Base-by-base conservation (phyloP, 2,329 filamentous ascomycete species). In the Hymenoscyphus fraxineus region DNA sequence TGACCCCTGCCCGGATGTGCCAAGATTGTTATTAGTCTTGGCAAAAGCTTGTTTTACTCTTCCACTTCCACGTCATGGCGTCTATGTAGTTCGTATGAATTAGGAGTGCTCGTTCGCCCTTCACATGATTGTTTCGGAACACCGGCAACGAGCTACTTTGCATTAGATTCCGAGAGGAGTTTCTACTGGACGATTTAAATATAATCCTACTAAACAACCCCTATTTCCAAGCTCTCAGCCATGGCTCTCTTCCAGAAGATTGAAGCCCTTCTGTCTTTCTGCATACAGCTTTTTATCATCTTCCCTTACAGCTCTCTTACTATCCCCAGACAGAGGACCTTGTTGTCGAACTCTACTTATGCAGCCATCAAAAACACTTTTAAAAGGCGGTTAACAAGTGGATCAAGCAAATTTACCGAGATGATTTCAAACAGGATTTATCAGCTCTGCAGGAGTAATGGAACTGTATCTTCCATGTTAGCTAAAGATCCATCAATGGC, bases 381-480 rank as follows among this genome's bases (percentile, higher is more conserved):
- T 27, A 27, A 27, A 1, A 54, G 27, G 19, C 10, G 13, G 3
- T 12, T 27, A 27, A 1, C n/a, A 5, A 54, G 22, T 54, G 44
- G n/a, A 19, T 7, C 19, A 19, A 51, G 47, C 10, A 27, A 13
- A 10, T 3, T 13, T 3, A 58, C 6, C 12, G 67, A 62, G 32
- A 79, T 78, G 69, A 74, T 85, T 40, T 77, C 79, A 7, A 78
- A 82, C 19, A 76, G 77, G 13, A 75, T 88, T 9, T 77, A 81
- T 65, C 75, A 80, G 31, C 76, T 87, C 10, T 89, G 86, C 72
- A 81, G 78, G 35, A 79, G 76, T 13, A 68, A 74, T 16, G 77
- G 82, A 40, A 88, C 81, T 19, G 83, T 90, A n/a, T 87, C 81
- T 38, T 82, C 84, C 0, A 76, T 82, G 32, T 69, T 90, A 4